These are phyloP conservation scores for Rozella allomycis DNA, from an alignment of 371 early-diverging fungal species.

Conservation along the genomic window DNA sequence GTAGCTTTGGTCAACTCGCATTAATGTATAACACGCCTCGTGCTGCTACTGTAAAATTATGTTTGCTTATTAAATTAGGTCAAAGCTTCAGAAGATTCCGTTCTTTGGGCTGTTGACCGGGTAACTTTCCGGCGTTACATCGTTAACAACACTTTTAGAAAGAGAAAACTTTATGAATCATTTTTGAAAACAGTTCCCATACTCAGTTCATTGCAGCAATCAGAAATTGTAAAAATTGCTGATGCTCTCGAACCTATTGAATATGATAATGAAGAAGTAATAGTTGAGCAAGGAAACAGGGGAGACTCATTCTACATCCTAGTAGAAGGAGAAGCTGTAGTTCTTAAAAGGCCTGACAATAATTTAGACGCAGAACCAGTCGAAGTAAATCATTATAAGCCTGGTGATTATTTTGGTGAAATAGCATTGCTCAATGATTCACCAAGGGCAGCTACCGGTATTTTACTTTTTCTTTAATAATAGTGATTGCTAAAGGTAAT, in stretches of 20 bases:
- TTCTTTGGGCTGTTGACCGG: constrained; percentile 87
- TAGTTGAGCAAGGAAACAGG: constrained; percentile 69
- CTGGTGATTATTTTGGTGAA: constrained; percentile 88
- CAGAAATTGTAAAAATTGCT: constrained; percentile 82
- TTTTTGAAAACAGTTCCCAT: constrained; percentile 74
- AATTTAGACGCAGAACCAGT: too few relatives aligned
- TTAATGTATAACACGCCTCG: constrained; percentile 91
- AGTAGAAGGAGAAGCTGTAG: background rate
- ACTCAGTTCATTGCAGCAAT: constrained; percentile 57
- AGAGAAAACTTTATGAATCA: constrained; percentile 74
- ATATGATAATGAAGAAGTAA: constrained; percentile 51
- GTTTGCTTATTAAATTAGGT: too few relatives aligned
- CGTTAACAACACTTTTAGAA: constrained; percentile 77
- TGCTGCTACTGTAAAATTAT: constrained; percentile 88
- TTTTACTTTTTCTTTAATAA: too few relatives aligned
- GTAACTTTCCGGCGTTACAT: constrained; percentile 79
- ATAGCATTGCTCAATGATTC: constrained; percentile 71
- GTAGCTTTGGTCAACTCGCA: constrained; percentile 90
- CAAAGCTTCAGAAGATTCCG: constrained; percentile 49
- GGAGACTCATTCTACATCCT: constrained; percentile 36
- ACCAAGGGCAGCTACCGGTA: constrained; percentile 77
- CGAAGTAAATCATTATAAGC: constrained; percentile 26
- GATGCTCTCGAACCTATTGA: constrained; percentile 70
- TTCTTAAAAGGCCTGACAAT: too few relatives aligned
- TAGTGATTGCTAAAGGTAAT: constrained; percentile 61